Percentiles rank a stretch among this genome's conserved stretches.
These are phyloP conservation scores for Vitis amurensis DNA, from an alignment of 164 flowering plant genomes.

Conservation along the genomic window DNA sequence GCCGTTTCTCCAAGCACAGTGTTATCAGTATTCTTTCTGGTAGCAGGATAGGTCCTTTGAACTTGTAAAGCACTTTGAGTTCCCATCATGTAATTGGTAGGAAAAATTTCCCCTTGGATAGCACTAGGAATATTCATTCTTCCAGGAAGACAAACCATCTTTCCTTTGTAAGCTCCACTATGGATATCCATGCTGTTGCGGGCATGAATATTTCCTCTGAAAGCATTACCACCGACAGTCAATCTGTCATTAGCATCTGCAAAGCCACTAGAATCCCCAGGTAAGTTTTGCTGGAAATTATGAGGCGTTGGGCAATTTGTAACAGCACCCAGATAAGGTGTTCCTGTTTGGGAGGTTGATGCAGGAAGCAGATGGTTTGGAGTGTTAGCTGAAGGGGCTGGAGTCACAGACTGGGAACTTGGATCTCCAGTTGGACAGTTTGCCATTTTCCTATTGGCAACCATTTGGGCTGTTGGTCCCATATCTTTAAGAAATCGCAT, in stretches of 20 bases:
- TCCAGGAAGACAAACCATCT: background rate
- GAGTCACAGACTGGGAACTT: background rate
- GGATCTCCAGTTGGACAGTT: background rate
- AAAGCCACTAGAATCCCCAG: conserved; percentile 3
- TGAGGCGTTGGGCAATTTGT: background rate
- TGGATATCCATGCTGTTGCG: background rate
- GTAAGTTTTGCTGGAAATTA: background rate
- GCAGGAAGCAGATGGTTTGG: background rate
- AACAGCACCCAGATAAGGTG: background rate
- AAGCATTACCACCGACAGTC: background rate
- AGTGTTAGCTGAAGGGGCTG: background rate
- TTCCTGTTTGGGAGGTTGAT: conserved; percentile 3
- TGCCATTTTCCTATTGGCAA: conserved; percentile 37
- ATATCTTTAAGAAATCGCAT: conserved; percentile 36
- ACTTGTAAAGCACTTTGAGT: no score
- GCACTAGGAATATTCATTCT: background rate
- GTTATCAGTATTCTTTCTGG: background rate
- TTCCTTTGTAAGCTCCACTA: background rate
- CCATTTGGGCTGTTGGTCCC: conserved; percentile 49
- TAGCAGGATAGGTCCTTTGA: background rate
- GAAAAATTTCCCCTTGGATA: background rate
- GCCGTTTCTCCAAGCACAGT: background rate
- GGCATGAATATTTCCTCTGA: conserved; percentile 1
- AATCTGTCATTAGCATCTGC: background rate
- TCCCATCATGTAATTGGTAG: background rate